These are phyloP conservation scores for Epichloe hybrida DNA, from an alignment of 2,329 filamentous ascomycete genomes.

Conservation along the genomic window DNA sequence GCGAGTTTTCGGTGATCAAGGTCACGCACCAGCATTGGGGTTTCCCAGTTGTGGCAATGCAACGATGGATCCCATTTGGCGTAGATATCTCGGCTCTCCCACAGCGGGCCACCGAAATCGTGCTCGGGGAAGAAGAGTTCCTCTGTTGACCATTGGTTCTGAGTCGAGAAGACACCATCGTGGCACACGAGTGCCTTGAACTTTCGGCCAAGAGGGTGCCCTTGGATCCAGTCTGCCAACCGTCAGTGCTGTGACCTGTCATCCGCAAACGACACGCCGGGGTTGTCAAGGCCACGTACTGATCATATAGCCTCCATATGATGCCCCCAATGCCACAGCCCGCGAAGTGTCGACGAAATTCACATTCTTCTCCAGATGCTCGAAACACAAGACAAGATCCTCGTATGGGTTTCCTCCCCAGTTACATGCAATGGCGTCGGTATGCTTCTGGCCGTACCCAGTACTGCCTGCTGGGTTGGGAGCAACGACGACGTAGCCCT, in stretches of 20 bases:
- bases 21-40: constrained; percentile 58
- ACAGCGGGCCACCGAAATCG: constrained; percentile 49
- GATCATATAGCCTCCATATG: constrained; percentile 66
- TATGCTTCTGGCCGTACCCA: constrained; percentile 66
- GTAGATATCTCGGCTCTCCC: constrained; percentile 49
- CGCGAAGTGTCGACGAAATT: constrained; percentile 54
- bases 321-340: constrained; percentile 62
- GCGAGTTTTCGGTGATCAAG: no score
- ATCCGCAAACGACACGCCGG: no score
- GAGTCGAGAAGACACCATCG: constrained; percentile 69
- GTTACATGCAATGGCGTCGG: constrained; percentile 61
- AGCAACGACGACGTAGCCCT: constrained; percentile 70
- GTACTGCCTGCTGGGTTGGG: constrained; percentile 78
- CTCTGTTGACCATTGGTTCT: constrained; percentile 50
- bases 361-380: constrained; percentile 55
- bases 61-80: constrained; percentile 57
- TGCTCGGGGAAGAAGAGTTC: constrained; percentile 60
- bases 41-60: constrained; percentile 59
- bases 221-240: constrained; percentile 69
- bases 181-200: constrained; percentile 85
- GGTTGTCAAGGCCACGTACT: constrained; percentile 28
- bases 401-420: constrained; percentile 81
- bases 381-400: constrained; percentile 67
- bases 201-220: constrained; percentile 64
- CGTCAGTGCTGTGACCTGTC: constrained; percentile 10